These are phyloP conservation scores for Eucalyptus curtisii DNA, from an alignment of 345 rosid genomes.

Conservation along the genomic window DNA sequence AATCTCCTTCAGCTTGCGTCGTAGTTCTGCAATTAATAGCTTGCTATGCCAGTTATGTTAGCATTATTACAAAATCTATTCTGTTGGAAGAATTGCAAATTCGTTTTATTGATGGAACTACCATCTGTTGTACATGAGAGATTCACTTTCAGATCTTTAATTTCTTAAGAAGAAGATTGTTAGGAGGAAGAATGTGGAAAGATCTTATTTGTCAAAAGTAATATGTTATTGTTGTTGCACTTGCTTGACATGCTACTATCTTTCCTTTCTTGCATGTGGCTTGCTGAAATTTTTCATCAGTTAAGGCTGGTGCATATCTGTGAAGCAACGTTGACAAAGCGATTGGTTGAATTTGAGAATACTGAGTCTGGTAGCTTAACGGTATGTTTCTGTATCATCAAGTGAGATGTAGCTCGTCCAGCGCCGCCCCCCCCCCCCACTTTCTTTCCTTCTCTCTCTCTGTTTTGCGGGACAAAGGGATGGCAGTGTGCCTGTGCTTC, in stretches of 20 bases:
- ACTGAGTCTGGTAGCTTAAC: conserved; percentile 79
- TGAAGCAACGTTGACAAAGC: conserved; percentile 86
- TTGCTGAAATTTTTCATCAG: conserved; percentile 22
- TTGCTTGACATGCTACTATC: background rate
- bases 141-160: background rate
- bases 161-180: background rate
- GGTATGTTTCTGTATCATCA: conserved; percentile 26
- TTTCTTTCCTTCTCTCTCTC: background rate
- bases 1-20: background rate
- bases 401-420: background rate
- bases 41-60: background rate
- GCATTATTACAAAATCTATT: background rate
- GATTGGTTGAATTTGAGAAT: conserved; percentile 79
- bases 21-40: background rate
- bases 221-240: background rate
- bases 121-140: background rate
- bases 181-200: background rate
- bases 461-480: background rate
- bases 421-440: accelerated
- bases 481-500: background rate
- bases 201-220: background rate
- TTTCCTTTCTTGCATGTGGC: background rate
- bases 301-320: conserved; percentile 74
- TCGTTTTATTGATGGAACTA: background rate
- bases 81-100: background rate